Evolutionary conservation across 1,284 basidiomycete species (phyloP).

Genomic region (Cryptococcus neoformans): DNA sequence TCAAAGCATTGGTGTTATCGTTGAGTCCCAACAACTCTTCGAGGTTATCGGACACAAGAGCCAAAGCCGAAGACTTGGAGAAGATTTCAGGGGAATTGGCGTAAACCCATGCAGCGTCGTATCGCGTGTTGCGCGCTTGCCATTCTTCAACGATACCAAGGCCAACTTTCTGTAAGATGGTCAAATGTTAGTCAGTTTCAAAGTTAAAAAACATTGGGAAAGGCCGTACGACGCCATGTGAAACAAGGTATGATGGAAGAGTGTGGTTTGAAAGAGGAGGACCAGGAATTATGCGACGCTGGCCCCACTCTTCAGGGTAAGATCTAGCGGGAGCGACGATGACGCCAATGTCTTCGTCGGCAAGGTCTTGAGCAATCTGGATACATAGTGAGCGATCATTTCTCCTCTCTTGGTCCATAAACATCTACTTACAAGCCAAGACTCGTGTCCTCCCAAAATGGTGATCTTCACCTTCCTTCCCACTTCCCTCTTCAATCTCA

Average conservation of each 20-base stretch:
- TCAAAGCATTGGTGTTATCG: not conserved
- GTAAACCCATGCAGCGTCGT: constrained; percentile 66
- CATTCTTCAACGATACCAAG: constrained; percentile 63
- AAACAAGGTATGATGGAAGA: constrained; percentile 61
- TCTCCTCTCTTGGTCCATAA: not conserved
- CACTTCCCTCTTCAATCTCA: constrained; percentile 68
- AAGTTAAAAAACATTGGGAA: not conserved
- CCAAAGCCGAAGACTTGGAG: constrained; percentile 57
- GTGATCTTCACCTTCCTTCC: constrained; percentile 54
- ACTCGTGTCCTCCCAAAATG: constrained; percentile 70
- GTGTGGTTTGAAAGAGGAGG: constrained; percentile 68
- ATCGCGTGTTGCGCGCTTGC: constrained; percentile 64
- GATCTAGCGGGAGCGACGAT: constrained; percentile 63
- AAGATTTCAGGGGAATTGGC: constrained; percentile 51
- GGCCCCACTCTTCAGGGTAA: constrained; percentile 66
- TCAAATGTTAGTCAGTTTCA: not conserved
- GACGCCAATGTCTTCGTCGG: constrained; percentile 64
- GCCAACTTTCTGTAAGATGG: constrained; percentile 57
- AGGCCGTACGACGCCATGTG: constrained; percentile 57
- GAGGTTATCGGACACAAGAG: constrained; percentile 61
- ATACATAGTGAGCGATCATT: not conserved
- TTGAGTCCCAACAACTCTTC: constrained; percentile 60
- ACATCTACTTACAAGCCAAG: constrained; percentile 47
- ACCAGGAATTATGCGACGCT: constrained; percentile 65
- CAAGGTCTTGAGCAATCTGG: constrained; percentile 66